Evolutionary conservation across 768 basidiomycete species (phyloP).

Genomic region (Boletales sp.): DNA sequence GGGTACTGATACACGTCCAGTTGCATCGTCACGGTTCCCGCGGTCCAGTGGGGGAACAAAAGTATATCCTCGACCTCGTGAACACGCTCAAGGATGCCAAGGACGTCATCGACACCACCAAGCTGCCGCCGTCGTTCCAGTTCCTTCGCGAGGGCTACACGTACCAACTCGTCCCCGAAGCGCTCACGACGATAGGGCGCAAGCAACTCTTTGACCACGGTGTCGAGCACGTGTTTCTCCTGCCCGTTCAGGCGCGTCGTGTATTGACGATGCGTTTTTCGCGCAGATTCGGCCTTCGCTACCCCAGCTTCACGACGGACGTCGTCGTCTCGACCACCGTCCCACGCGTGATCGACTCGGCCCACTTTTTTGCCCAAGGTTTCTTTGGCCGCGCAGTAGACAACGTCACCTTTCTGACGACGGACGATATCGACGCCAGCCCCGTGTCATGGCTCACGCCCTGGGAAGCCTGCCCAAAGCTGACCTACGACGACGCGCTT

Average conservation of each 20-base stretch:
- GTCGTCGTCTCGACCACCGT: constrained; percentile 9
- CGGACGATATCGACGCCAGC: constrained; percentile 27
- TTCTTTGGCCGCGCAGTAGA: constrained; percentile 33
- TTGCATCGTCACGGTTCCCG: constrained; percentile 43
- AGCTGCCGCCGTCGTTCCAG: constrained; percentile 13
- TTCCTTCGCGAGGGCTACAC: constrained; percentile 38
- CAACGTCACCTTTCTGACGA: constrained; percentile 23
- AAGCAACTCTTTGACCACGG: constrained; percentile 40
- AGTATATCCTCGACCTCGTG: too few species aligned
- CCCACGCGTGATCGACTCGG: constrained; percentile 36
- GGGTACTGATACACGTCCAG: constrained; percentile 13
- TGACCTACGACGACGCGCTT: not conserved
- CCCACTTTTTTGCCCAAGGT: constrained; percentile 38
- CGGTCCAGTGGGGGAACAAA: constrained; percentile 19
- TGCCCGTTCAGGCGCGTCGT: not conserved
- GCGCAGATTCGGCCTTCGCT: constrained; percentile 18
- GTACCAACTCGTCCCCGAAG: constrained; percentile 31
- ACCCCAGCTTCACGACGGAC: constrained; percentile 18
- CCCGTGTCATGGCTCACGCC: constrained; percentile 40
- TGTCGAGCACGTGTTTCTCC: constrained; percentile 27
- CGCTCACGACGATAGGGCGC: constrained; percentile 36
- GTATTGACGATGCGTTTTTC: too few species aligned
- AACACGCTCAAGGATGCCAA: too few species aligned
- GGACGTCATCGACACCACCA: too few species aligned
- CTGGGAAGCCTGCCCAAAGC: constrained; percentile 33